Conservation (phyloP, 2,329 filamentous ascomycete genomes). For the Pseudogymnoascus sp. region DNA sequence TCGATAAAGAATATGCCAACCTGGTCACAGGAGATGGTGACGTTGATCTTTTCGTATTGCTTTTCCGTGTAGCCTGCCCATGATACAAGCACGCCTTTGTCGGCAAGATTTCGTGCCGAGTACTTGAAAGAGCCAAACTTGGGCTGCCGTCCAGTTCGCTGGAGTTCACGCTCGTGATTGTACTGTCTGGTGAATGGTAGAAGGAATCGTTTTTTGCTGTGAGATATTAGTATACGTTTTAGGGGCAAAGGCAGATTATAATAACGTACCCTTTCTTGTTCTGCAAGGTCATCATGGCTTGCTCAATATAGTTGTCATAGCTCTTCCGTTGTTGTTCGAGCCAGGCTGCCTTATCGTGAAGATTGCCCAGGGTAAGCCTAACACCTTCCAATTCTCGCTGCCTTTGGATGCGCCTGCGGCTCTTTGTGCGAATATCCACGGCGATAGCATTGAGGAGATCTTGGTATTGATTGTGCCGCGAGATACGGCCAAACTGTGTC, state of each 20-base stretch:
- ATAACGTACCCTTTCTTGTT: constrained; percentile 76
- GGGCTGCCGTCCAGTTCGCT: constrained; percentile 83
- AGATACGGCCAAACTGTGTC: constrained; percentile 70
- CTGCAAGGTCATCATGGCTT: constrained; percentile 93
- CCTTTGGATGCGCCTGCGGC: constrained; percentile 81
- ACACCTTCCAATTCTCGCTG: constrained; percentile 85
- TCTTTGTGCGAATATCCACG: constrained; percentile 94
- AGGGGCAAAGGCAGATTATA: not conserved
- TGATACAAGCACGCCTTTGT: constrained; percentile 89
- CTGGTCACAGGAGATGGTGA: constrained; percentile 90
- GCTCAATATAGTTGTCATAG: constrained; percentile 99
- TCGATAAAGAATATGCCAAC: constrained; percentile 92
- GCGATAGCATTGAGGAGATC: constrained; percentile 97
- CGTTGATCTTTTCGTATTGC: constrained; percentile 85
- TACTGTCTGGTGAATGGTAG: constrained; percentile 98
- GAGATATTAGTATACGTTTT: not conserved
- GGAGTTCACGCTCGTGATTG: constrained; percentile 94
- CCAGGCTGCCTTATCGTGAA: constrained; percentile 82
- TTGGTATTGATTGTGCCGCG: constrained; percentile 83
- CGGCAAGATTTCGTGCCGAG: constrained; percentile 75
- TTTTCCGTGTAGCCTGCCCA: constrained; percentile 77
- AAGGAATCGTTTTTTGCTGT: constrained; percentile 80
- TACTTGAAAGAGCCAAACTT: constrained; percentile 99
- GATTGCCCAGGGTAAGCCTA: constrained; percentile 62
- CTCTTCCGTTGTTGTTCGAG: constrained; percentile 92